phyloP scores from a whole-genome alignment of 1,139 yeast genomes.

The Suhomyces kunorum region DNA sequence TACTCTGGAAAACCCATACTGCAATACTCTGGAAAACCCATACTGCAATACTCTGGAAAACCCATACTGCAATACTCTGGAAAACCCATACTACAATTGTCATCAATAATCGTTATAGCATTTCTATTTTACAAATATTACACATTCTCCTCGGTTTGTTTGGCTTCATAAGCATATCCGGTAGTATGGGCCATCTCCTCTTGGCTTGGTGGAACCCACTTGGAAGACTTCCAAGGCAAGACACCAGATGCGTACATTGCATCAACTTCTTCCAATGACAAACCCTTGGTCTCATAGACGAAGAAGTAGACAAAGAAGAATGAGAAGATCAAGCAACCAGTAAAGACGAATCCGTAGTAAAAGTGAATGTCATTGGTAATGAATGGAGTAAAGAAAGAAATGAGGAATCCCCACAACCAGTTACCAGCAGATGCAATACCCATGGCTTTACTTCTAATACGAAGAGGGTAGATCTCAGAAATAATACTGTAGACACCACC shows the following conservation, averaged over 20 bases:
- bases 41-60: too few relatives aligned
- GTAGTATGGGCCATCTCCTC: constrained; percentile 32
- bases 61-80: too few relatives aligned
- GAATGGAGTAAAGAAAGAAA: constrained; percentile 75
- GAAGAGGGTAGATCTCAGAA: constrained; percentile 77
- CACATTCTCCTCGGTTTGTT: constrained; percentile 26
- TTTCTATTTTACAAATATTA: constrained; percentile 5
- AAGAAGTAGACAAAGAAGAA: constrained; percentile 63
- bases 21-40: background rate
- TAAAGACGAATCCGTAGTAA: constrained; percentile 74
- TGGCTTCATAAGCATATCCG: constrained; percentile 32
- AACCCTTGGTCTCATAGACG: constrained; percentile 74
- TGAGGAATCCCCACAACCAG: constrained; percentile 79
- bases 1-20: too few relatives aligned
- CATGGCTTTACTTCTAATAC: constrained; percentile 79
- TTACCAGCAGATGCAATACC: constrained; percentile 73
- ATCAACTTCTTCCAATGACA: constrained; percentile 74
- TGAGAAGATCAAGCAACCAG: constrained; percentile 64
- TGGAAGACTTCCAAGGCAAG: constrained; percentile 48
- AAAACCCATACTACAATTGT: too few relatives aligned
- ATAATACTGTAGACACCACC: constrained; percentile 78
- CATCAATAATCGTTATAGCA: constrained; percentile 1
- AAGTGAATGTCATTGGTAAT: constrained; percentile 53
- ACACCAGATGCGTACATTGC: constrained; percentile 53
- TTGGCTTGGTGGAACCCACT: constrained; percentile 46